Conservation (phyloP, 768 basidiomycete genomes). For the Termitomyces sp. region DNA sequence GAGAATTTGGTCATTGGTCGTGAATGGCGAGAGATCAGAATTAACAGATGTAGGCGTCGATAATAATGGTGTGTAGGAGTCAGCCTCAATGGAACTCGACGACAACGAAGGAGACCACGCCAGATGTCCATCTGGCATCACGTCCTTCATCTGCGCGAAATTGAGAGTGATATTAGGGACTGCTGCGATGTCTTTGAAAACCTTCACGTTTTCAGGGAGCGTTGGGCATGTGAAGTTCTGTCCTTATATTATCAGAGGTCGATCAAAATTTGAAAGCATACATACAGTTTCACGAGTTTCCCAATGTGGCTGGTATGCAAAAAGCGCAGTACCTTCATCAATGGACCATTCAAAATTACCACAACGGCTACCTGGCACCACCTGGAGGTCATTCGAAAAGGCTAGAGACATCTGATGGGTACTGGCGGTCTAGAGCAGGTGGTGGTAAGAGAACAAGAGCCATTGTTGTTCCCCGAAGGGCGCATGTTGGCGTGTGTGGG, state of each 20-base stretch:
- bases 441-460: not conserved
- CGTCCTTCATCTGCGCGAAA: slow-evolving; percentile 1
- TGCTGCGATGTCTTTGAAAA: slow-evolving; percentile 1
- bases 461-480: not conserved
- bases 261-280: not conserved
- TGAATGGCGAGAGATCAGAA: not conserved
- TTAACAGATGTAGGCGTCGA: not conserved
- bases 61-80: not conserved
- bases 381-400: not conserved
- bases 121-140: not conserved
- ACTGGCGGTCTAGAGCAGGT: not conserved
- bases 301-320: not conserved
- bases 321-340: not conserved
- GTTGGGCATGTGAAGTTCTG: not conserved
- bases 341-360: not conserved
- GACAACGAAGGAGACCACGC: not conserved
- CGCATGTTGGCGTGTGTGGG: slow-evolving; percentile 4
- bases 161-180: slow-evolving; percentile 5
- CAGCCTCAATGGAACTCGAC: not conserved
- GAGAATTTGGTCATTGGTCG: not conserved
- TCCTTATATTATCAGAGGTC: not conserved
- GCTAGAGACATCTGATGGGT: not conserved
- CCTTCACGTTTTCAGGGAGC: not conserved
- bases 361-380: not conserved
- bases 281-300: not conserved